Conservation (phyloP, 2,329 filamentous ascomycete species). For the Penicillium sp. region DNA sequence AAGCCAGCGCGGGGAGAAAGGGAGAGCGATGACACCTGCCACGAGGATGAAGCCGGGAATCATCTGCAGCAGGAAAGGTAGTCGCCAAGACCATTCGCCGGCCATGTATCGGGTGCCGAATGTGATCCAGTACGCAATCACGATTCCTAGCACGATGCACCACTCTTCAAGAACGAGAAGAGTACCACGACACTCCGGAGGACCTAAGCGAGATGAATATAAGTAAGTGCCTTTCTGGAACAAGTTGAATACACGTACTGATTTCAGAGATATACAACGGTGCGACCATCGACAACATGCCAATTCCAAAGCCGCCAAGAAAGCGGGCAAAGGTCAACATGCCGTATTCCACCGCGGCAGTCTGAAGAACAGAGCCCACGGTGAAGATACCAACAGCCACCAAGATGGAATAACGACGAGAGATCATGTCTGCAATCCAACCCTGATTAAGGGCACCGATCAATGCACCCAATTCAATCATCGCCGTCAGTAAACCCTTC, state of each 20-base stretch:
- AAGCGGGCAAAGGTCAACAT: constrained; percentile 53
- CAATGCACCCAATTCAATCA: constrained; percentile 55
- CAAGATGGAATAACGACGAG: constrained; percentile 52
- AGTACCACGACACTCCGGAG: constrained; percentile 49
- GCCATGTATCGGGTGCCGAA: constrained; percentile 46
- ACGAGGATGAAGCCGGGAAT: constrained; percentile 39
- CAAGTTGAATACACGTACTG: constrained; percentile 20
- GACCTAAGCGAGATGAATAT: constrained; percentile 20
- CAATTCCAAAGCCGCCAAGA: constrained; percentile 53
- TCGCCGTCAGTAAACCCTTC: constrained; percentile 52
- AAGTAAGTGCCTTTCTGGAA: neutral
- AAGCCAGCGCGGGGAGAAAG: constrained; percentile 58
- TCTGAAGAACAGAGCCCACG: constrained; percentile 52
- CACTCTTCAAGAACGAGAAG: constrained; percentile 45
- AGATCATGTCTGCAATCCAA: constrained; percentile 54
- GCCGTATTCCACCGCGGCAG: constrained; percentile 49
- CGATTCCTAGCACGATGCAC: constrained; percentile 43
- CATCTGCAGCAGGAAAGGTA: constrained; percentile 51
- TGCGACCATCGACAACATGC: constrained; percentile 51
- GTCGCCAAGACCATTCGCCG: constrained; percentile 48
- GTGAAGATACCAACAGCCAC: constrained; percentile 53
- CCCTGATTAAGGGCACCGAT: constrained; percentile 47
- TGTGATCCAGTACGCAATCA: constrained; percentile 44
- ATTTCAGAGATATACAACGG: constrained; percentile 56
- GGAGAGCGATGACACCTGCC: constrained; percentile 45